Conservation (phyloP, 139 green algal genomes). For the Micractinium sp. region DNA sequence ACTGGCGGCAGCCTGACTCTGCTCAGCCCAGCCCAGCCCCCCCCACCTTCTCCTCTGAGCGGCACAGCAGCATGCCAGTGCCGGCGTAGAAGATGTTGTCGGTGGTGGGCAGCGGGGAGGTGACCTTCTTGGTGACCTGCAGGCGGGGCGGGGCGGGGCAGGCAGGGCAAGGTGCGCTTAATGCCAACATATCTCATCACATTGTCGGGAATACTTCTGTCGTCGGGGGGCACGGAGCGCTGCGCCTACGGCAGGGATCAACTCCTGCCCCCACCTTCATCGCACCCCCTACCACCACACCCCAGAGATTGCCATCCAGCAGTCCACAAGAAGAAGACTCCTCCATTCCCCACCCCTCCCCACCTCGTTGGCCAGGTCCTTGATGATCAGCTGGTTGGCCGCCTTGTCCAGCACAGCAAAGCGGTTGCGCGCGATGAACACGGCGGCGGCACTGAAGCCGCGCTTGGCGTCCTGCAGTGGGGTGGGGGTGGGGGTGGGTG, state of each 20-base stretch:
- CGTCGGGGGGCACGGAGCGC: too few relatives aligned
- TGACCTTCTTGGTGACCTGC: conserved; percentile 91
- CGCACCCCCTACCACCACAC: too few relatives aligned
- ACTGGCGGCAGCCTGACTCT: too few relatives aligned
- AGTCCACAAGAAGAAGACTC: too few relatives aligned
- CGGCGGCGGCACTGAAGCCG: conserved; percentile 81
- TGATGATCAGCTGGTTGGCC: conserved; percentile 87
- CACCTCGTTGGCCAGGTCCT: conserved; percentile 98
- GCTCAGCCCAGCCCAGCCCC: too few relatives aligned
- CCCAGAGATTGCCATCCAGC: too few relatives aligned
- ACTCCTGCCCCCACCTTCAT: too few relatives aligned
- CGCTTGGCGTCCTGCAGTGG: conserved; percentile 81
- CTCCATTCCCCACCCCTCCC: not conserved
- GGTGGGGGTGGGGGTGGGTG: not conserved
- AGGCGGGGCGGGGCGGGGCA: not conserved
- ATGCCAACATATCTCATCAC: too few relatives aligned
- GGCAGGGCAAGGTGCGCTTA: too few relatives aligned
- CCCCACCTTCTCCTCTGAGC: conserved; percentile 94
- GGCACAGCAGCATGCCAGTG: conserved; percentile 93
- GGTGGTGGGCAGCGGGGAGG: conserved; percentile 76
- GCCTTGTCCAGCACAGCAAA: conserved; percentile 97
- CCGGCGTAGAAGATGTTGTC: conserved; percentile 98
- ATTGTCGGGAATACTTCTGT: too few relatives aligned
- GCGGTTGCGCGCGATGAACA: conserved; percentile 98
- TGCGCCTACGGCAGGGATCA: too few relatives aligned